phyloP scores from a whole-genome alignment of 192 early-diverging fungal genomes.

The Mortierella alpina region DNA sequence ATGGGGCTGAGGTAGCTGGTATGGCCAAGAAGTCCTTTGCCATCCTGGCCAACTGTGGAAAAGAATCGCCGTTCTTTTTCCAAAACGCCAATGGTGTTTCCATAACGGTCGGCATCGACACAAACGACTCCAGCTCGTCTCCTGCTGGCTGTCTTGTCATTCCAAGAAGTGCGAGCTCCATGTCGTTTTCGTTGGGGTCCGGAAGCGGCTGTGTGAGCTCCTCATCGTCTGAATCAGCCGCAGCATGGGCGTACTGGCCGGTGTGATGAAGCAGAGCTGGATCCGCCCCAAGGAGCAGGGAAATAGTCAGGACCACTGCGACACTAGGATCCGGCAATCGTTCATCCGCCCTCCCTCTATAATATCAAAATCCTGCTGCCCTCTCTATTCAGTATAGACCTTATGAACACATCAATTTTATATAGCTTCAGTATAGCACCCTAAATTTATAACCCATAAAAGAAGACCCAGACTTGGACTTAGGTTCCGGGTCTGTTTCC shows the following conservation, averaged over 20 bases:
- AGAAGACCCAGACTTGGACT: no score
- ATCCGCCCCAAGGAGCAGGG: no score
- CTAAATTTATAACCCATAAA: no score
- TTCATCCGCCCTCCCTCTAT: no score
- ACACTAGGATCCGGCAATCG: no score
- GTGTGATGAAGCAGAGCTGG: no score
- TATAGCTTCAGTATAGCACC: no score
- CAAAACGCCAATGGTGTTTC: slow-evolving; percentile 8
- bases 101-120: neutral
- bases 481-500: no score
- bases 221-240: neutral
- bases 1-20: slow-evolving; percentile 24
- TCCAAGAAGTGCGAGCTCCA: slow-evolving; percentile 24
- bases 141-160: neutral
- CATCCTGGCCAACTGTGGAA: slow-evolving; percentile 12
- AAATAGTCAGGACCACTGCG: no score
- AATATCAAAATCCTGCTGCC: no score
- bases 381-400: no score
- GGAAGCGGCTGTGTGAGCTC: neutral
- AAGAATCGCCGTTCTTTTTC: neutral
- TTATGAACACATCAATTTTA: no score
- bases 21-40: slow-evolving; percentile 19
- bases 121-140: slow-evolving; percentile 22
- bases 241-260: neutral
- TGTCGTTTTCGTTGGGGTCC: slow-evolving; percentile 2